A percentile compares a stretch with the other conserved stretches of the same genome.
These are phyloP conservation scores for Pseudonitzschia pungens DNA, from an alignment of 108 stramenopile species.

Conservation along the genomic window DNA sequence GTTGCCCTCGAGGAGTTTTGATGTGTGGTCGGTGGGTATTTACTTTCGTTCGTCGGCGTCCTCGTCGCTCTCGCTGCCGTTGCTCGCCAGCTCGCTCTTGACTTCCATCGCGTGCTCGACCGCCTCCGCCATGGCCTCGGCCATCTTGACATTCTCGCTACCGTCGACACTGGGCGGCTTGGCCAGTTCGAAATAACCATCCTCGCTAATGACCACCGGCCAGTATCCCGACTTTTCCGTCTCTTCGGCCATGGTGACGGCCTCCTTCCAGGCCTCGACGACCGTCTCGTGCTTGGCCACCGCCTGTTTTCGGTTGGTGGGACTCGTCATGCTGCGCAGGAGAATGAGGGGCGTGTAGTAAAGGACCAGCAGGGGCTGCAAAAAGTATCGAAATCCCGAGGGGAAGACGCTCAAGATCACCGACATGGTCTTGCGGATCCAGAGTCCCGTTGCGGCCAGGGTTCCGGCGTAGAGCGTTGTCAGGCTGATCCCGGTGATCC, in stretches of 20 bases:
- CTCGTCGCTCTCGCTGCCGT: too few relatives aligned
- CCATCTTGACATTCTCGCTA: not conserved
- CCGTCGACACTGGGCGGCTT: slow-evolving; percentile 10
- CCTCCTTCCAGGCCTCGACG: slow-evolving; percentile 56
- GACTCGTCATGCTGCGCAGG: slow-evolving; percentile 28
- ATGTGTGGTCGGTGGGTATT: too few relatives aligned
- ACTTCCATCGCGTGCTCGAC: slow-evolving; percentile 26
- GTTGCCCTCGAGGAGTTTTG: too few relatives aligned
- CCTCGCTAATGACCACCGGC: slow-evolving; percentile 45
- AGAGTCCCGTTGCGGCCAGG: slow-evolving; percentile 27
- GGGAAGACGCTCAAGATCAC: slow-evolving; percentile 32
- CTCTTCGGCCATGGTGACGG: slow-evolving; percentile 50
- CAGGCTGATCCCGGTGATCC: slow-evolving; percentile 59
- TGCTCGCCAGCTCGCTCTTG: too few relatives aligned
- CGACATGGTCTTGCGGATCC: slow-evolving; percentile 38
- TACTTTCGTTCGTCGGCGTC: too few relatives aligned
- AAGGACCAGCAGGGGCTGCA: slow-evolving; percentile 64
- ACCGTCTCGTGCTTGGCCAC: slow-evolving; percentile 42
- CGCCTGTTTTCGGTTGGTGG: slow-evolving; percentile 32
- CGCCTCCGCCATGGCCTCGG: slow-evolving; percentile 27
- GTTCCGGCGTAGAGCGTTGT: slow-evolving; percentile 40
- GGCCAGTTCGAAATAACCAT: slow-evolving; percentile 26
- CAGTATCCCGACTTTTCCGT: slow-evolving; percentile 48
- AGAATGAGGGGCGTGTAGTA: slow-evolving; percentile 67
- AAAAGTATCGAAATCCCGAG: slow-evolving; percentile 55